Evolutionary conservation across 257 asterid species (phyloP), one percentile per base, ranked within the genome.

Genomic region (Cinchona pubescens): DNA sequence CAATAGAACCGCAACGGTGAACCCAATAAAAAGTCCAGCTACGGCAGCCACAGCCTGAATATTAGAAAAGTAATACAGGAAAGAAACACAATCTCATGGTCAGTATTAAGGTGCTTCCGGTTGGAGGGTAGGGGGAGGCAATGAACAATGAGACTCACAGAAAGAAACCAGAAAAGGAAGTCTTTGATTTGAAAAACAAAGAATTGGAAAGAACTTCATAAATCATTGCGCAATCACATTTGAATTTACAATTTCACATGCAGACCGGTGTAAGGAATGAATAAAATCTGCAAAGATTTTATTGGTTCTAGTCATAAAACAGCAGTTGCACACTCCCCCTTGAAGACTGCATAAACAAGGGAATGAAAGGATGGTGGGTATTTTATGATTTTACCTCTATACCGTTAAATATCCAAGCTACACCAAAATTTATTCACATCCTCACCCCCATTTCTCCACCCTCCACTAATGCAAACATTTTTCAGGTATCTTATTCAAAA

Each of bases 21-120:
- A 80, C 71, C 98, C 98, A 49, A 89, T 53, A 79, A 92, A 79
- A 38, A 86, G 84, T 83, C 95, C 96, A 62, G 82, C 81, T 64
- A 82, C 85, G 84, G 86, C 88, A 83, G 78, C 82, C 64, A 75
- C 79, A 60, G 79, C 93, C 98, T 92, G 90, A 82, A 89, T 64
- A 72, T n/a, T n/a, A n/a, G n/a, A n/a, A n/a, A n/a, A n/a, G n/a
- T n/a, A 80, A 25, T 68, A 73, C 42, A 55, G 42, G 30, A 37
- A 65, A 65, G 12, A 35, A 30, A 25, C 56, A 56, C 16, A 58
- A 56, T 14, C 67, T 56, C 58, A 58, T 25, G 48, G 59, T 13
- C 15, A 38, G 51, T 25, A 58, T 18, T 21, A 25, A 72, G 68
- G 11, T 40, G 27, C 62, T 4, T 25, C 23, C 46, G 6, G 6